phyloP scores from a whole-genome alignment of 345 rosid species.

The Hibiscus syriacus region DNA sequence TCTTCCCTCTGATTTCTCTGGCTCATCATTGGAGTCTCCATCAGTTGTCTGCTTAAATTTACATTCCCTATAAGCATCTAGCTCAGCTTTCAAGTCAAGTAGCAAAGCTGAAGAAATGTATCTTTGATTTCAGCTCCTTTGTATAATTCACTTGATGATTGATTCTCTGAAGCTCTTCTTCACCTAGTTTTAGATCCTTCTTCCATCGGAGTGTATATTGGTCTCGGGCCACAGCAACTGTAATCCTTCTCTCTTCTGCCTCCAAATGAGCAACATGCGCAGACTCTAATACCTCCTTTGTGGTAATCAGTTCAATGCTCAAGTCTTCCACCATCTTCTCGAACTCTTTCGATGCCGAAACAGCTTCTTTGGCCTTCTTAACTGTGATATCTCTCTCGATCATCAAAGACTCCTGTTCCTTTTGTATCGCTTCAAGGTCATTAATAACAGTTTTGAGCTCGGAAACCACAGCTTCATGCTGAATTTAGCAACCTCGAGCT shows the following conservation, averaged over 20 bases:
- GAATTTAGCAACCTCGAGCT: conserved; percentile 87
- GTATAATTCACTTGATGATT: conserved; percentile 59
- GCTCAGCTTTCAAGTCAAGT: conserved; percentile 69
- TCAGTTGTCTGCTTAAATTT: conserved; percentile 37
- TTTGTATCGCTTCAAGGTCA: conserved; percentile 47
- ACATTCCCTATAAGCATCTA: conserved; percentile 64
- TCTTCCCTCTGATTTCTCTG: conserved; percentile 27
- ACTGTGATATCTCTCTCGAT: conserved; percentile 50
- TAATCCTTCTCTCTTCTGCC: conserved; percentile 83
- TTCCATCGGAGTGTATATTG: conserved; percentile 80
- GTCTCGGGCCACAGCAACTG: conserved; percentile 75
- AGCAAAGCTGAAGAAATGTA: conserved; percentile 62
- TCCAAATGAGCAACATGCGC: conserved; percentile 90
- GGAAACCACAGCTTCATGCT: conserved; percentile 54
- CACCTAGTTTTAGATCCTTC: conserved; percentile 74
- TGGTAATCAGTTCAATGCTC: conserved; percentile 72
- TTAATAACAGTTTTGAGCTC: conserved; percentile 65
- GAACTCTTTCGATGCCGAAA: conserved; percentile 58
- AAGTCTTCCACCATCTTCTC: conserved; percentile 85
- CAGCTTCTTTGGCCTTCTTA: conserved; percentile 67
- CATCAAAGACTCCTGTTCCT: conserved; percentile 49
- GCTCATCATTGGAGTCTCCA: conserved; percentile 18
- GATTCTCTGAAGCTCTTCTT: conserved; percentile 69
- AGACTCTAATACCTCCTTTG: conserved; percentile 77
- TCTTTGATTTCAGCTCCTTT: conserved; percentile 63